A percentile compares a stretch with the other conserved stretches of the same genome.
Evolutionary conservation across 2,329 filamentous ascomycete genomes (phyloP).

Genomic region (Cadophora luteo-olivacea): DNA sequence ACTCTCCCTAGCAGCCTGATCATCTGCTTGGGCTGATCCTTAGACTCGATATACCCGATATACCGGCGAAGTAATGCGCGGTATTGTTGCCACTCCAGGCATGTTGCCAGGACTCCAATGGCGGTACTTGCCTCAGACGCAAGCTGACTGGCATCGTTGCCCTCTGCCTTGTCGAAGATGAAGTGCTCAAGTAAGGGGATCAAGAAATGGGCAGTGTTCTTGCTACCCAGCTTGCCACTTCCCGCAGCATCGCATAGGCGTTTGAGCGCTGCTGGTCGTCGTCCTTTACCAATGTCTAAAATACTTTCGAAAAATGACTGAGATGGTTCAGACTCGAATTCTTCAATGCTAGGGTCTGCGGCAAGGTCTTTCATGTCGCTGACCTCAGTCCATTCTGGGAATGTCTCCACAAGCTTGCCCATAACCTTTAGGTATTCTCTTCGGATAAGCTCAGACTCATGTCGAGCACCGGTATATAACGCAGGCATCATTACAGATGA

Average conservation of each 20-base stretch:
- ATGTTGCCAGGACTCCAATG: slow-evolving; percentile 75
- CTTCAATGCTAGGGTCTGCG: slow-evolving; percentile 43
- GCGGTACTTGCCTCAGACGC: slow-evolving; percentile 85
- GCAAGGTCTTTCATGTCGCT: slow-evolving; percentile 77
- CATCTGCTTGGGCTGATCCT: slow-evolving; percentile 84
- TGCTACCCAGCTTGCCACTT: slow-evolving; percentile 70
- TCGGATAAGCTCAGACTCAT: slow-evolving; percentile 83
- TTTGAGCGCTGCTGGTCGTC: slow-evolving; percentile 83
- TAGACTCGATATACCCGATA: slow-evolving; percentile 80
- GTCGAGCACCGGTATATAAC: slow-evolving; percentile 76
- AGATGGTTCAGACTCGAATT: slow-evolving; percentile 59
- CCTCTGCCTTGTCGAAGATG: slow-evolving; percentile 80
- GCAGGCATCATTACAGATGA: slow-evolving; percentile 73
- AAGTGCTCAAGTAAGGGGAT: slow-evolving; percentile 94
- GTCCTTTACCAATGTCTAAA: slow-evolving; percentile 85
- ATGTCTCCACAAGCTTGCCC: slow-evolving; percentile 75
- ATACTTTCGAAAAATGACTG: slow-evolving; percentile 93
- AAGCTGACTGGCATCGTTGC: slow-evolving; percentile 80
- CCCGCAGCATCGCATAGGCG: slow-evolving; percentile 74
- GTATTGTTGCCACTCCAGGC: slow-evolving; percentile 90
- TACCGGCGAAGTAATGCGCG: slow-evolving; percentile 84
- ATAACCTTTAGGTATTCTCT: slow-evolving; percentile 82
- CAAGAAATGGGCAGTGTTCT: slow-evolving; percentile 85
- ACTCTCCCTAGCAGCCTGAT: slow-evolving; percentile 82
- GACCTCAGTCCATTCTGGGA: slow-evolving; percentile 73